These are phyloP conservation scores for Suillus plorans DNA, from an alignment of 768 basidiomycete genomes.

Conservation along the genomic window DNA sequence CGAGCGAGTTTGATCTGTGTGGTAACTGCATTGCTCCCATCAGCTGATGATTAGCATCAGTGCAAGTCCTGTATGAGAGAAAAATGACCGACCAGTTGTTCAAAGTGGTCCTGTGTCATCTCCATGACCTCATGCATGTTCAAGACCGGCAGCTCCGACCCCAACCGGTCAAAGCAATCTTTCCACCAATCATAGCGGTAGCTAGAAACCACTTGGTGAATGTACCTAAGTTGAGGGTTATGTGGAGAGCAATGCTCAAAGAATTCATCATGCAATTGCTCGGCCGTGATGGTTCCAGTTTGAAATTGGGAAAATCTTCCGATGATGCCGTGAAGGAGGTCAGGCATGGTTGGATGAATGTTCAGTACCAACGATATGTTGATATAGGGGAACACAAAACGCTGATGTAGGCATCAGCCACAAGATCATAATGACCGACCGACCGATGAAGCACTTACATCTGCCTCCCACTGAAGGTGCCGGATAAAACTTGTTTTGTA, in stretches of 20 bases:
- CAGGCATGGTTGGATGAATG: background rate
- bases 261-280: background rate
- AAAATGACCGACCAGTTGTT: background rate
- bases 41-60: accelerated
- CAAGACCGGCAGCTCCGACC: background rate
- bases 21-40: background rate
- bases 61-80: background rate
- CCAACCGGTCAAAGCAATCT: background rate
- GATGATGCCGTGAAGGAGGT: background rate
- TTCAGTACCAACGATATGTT: accelerated
- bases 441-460: background rate
- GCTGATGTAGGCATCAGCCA: background rate
- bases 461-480: background rate
- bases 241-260: background rate
- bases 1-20: too few species aligned
- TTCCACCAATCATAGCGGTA: background rate
- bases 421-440: background rate
- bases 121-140: background rate
- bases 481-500: background rate
- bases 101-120: background rate
- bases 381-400: background rate
- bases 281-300: accelerated
- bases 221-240: background rate
- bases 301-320: accelerated
- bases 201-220: accelerated